Percentiles rank a stretch among this genome's conserved stretches.
Conservation (phyloP, 129 eudicot species). For the Flaveria linearis region DNA sequence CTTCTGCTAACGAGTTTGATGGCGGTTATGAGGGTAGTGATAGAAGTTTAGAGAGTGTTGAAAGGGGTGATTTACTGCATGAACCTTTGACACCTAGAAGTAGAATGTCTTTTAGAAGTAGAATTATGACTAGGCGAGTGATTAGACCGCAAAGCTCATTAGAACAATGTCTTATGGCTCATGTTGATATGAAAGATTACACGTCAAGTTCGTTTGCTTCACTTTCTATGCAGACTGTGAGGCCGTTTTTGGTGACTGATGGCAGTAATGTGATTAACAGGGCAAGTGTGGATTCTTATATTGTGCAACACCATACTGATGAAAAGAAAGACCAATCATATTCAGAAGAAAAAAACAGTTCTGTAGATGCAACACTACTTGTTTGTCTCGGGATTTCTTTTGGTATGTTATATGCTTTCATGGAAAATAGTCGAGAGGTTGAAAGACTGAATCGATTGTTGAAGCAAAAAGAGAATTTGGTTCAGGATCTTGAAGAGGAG, state of each 20-base stretch:
- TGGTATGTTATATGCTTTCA: slow-evolving; percentile 62
- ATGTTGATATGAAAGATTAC: slow-evolving; percentile 55
- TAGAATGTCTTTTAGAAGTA: slow-evolving; percentile 52
- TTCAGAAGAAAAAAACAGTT: slow-evolving; percentile 23
- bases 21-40: slow-evolving; percentile 30
- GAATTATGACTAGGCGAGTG: slow-evolving; percentile 27
- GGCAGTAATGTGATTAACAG: slow-evolving; percentile 69
- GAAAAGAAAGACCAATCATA: slow-evolving; percentile 27
- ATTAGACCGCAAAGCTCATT: slow-evolving; percentile 63
- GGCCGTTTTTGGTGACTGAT: slow-evolving; percentile 74
- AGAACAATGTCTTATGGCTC: slow-evolving; percentile 83
- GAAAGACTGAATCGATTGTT: slow-evolving; percentile 56
- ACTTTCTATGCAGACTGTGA: slow-evolving; percentile 44
- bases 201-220: slow-evolving; percentile 27
- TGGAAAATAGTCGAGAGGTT: slow-evolving; percentile 52
- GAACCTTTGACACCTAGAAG: slow-evolving; percentile 39
- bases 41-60: slow-evolving; percentile 29
- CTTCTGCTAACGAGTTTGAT: background rate
- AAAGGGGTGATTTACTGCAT: slow-evolving; percentile 31
- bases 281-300: slow-evolving; percentile 35
- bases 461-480: slow-evolving; percentile 66
- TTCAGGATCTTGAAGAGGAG: slow-evolving; percentile 86
- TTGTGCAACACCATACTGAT: slow-evolving; percentile 20
- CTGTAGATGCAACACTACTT: slow-evolving; percentile 44
- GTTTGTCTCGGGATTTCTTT: slow-evolving; percentile 63